Evolutionary conservation across 2,329 filamentous ascomycete species (phyloP).

Genomic region (Clarireedia hainanense): DNA sequence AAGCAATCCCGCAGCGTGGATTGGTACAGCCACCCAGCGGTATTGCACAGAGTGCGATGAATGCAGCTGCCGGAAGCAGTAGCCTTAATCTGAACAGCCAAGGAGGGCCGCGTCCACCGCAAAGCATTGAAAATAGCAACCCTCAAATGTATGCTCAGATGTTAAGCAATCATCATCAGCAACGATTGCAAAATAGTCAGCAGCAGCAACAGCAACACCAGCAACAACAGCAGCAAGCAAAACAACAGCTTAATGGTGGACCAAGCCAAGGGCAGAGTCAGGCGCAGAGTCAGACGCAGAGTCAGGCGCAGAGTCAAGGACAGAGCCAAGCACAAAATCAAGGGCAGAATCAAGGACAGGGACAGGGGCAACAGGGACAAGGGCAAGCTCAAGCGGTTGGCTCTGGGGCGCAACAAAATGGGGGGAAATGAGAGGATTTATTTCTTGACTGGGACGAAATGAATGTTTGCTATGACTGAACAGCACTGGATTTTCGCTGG

Average conservation of each 20-base stretch:
- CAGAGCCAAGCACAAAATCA: neutral
- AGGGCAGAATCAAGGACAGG: neutral
- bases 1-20: conserved; percentile 27
- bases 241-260: conserved; percentile 12
- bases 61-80: conserved; percentile 38
- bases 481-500: neutral
- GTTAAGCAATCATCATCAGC: conserved; percentile 40
- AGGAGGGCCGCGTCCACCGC: conserved; percentile 8
- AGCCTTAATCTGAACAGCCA: conserved; percentile 9
- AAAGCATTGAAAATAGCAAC: conserved; percentile 33
- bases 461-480: neutral
- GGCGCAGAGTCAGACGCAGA: too few species aligned
- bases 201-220: conserved; percentile 27
- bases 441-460: neutral
- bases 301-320: too few species aligned
- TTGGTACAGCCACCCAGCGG: conserved; percentile 30
- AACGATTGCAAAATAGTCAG: conserved; percentile 12
- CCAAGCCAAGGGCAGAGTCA: conserved; percentile 4
- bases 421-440: neutral
- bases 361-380: neutral
- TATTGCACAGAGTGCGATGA: conserved; percentile 42
- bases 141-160: conserved; percentile 43
- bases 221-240: conserved; percentile 8
- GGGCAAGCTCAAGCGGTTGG: conserved; percentile 9
- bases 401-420: conserved; percentile 10